Conservation (phyloP, 495 filamentous ascomycete species). For the Podospora conica region DNA sequence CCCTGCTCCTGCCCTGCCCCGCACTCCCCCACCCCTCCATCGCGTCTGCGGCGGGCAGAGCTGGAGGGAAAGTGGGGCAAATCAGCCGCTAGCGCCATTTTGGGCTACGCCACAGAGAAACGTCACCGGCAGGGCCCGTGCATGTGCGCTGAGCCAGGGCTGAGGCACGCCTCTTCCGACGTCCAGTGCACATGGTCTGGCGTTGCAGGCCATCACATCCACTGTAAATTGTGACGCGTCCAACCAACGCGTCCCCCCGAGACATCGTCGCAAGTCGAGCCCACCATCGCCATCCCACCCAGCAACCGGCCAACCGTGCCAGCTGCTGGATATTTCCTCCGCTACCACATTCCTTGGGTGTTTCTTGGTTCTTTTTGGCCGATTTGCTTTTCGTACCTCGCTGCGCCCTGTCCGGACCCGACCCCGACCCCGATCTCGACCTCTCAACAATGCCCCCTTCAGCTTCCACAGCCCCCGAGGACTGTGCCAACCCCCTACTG, state of each 20-base stretch:
- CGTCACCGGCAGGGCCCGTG: background rate
- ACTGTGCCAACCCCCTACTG: conserved; percentile 67
- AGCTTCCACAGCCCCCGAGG: conserved; percentile 6
- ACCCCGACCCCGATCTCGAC: background rate
- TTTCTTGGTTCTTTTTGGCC: background rate
- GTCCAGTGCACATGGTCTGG: conserved; percentile 5
- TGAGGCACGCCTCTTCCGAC: background rate
- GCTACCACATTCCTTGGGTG: background rate
- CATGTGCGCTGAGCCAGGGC: background rate
- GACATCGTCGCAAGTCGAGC: background rate
- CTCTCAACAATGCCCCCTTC: conserved; percentile 20
- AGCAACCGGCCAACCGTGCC: background rate
- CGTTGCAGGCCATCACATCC: background rate
- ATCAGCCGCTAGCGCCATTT: background rate
- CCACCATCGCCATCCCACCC: background rate
- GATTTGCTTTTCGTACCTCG: background rate
- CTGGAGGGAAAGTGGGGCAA: background rate
- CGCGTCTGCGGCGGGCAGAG: background rate
- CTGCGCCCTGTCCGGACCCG: background rate
- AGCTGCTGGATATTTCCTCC: background rate
- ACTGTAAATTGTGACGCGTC: background rate
- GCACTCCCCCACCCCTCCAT: background rate
- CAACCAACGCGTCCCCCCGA: conserved; percentile 3
- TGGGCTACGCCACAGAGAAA: background rate
- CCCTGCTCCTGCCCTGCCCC: background rate